Conservation (phyloP, 2,329 filamentous ascomycete genomes). For the Dactylellina haptotyla region DNA sequence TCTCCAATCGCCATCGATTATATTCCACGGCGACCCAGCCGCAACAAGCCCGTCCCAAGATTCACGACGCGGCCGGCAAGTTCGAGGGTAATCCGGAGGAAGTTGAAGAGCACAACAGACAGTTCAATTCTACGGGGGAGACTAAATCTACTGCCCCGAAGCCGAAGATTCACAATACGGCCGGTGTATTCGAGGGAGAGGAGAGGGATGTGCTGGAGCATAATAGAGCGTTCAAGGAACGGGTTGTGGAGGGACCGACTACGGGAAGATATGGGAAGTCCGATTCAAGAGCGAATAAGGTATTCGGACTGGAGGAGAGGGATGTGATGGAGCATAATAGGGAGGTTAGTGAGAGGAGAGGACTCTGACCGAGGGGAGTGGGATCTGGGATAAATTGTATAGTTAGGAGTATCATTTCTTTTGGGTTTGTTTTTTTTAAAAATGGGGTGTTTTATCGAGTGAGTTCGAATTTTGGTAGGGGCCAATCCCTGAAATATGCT, state of each 20-base stretch:
- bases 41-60: constrained; percentile 28
- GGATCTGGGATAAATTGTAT: no score
- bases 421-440: background rate
- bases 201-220: constrained; percentile 44
- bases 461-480: background rate
- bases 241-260: background rate
- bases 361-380: background rate
- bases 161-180: constrained; percentile 22
- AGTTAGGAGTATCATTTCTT: no score
- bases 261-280: background rate
- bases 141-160: background rate
- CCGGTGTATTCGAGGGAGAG: constrained; percentile 20
- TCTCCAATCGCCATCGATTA: constrained; percentile 4
- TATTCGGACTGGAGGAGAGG: constrained; percentile 27
- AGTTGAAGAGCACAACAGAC: constrained; percentile 15
- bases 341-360: constrained; percentile 11
- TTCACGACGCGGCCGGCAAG: constrained; percentile 13
- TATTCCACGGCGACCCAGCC: constrained; percentile 7
- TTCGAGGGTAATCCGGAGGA: constrained; percentile 20
- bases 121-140: background rate
- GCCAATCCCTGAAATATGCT: background rate
- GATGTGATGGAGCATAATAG: constrained; percentile 47
- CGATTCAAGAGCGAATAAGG: background rate
- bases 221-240: constrained; percentile 45
- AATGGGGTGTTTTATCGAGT: background rate